Base-by-base conservation (phyloP, 2,329 filamentous ascomycete genomes). In the Catunica adiposa region DNA sequence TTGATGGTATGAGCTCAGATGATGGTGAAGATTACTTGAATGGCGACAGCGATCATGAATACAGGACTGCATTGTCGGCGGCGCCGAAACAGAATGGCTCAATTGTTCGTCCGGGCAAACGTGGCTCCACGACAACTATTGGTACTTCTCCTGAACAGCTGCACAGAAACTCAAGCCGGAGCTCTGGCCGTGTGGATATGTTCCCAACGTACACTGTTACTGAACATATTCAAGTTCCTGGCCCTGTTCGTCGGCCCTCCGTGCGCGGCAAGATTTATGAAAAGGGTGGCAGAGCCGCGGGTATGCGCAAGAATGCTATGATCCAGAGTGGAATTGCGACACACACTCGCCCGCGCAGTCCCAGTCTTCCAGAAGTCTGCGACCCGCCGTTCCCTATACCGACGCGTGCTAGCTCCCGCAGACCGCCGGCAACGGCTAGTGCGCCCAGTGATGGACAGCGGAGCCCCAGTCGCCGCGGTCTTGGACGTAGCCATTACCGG, bases 311-410 rank as follows among this genome's bases (percentile, higher is more conserved):
- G 64, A 78, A 85, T 47, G 84, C 86, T 17, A 78, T 92, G 74
- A 89, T 90, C 54, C 84, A 88, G 60, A 90, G 76, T 64, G 84
- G 86, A 17, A 83, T 87, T 54, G 79, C 78, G 25, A 81, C 80
- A 9, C 86, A 90, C 61, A 50, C 57, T 1, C 77, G 79, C 37
- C 74, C 82, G 8, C 71, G 78, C 59, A 88, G 80, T 63, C 82
- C 83, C 51, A 87, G 76, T 65, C 68, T 80, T 54, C 74, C 72
- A 52, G 87, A 80, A 59, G 59, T 71, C 55, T 70, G 67, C 29
- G 74, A 79, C 54, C 89, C 92, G 26, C 92, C 92, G 0, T 96
- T 94, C 71, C 89, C 92, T 0, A 94, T 98, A 5, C 92, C 92
- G 0, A 83, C 83, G 2, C 77, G 92, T 56, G 86, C 87, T 29